Conservation (phyloP, 352 stramenopile species). For the Phytopythium litorale region DNA sequence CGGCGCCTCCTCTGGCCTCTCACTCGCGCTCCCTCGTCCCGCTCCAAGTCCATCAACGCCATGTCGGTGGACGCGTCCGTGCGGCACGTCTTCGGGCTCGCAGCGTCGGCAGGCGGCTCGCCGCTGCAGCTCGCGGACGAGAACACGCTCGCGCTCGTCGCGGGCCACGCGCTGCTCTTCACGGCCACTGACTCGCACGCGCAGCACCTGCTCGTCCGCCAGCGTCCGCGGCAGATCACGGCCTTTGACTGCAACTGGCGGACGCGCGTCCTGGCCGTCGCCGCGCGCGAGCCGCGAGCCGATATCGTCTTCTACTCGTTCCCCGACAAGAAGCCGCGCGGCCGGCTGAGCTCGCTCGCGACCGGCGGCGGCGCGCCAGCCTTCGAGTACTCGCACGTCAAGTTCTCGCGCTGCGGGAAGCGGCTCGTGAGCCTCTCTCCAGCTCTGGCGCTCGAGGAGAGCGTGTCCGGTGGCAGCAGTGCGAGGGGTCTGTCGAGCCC, state of each 20-base stretch:
- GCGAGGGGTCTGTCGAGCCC: neutral
- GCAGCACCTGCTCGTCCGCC: slow-evolving; percentile 61
- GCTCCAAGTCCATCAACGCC: neutral
- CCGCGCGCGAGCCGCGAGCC: slow-evolving; percentile 41
- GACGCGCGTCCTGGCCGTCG: slow-evolving; percentile 50
- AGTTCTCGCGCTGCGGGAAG: slow-evolving; percentile 65
- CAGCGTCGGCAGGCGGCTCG: slow-evolving; percentile 18
- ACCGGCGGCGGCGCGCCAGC: neutral
- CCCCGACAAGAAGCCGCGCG: slow-evolving; percentile 70
- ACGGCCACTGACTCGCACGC: slow-evolving; percentile 50
- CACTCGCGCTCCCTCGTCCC: neutral
- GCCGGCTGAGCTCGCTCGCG: slow-evolving; percentile 28
- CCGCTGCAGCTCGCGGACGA: slow-evolving; percentile 66
- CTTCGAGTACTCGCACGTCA: slow-evolving; percentile 63
- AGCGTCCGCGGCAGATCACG: slow-evolving; percentile 47
- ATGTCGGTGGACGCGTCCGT: slow-evolving; percentile 55
- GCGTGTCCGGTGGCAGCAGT: neutral
- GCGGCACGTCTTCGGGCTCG: slow-evolving; percentile 67
- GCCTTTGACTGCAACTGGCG: slow-evolving; percentile 68
- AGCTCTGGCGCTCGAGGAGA: neutral
- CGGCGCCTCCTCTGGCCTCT: neutral
- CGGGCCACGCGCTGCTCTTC: slow-evolving; percentile 68
- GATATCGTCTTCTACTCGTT: slow-evolving; percentile 68
- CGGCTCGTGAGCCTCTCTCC: slow-evolving; percentile 46
- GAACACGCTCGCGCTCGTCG: slow-evolving; percentile 53